phyloP scores from a whole-genome alignment of 345 rosid genomes.

The Rhodamnia argentea region DNA sequence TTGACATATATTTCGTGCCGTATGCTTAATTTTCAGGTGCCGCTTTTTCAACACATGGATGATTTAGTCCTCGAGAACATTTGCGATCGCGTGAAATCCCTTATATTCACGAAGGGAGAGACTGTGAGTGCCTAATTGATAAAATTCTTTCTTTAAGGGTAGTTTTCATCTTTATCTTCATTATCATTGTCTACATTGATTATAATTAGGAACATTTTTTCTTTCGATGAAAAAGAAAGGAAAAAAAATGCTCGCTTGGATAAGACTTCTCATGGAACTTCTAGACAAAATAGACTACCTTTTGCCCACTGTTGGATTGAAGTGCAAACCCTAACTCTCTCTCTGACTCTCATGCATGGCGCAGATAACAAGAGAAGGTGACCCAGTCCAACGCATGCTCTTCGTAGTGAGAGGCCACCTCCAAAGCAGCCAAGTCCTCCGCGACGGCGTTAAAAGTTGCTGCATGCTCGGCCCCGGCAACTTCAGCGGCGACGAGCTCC shows the following conservation, averaged over 20 bases:
- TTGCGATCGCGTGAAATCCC: slow-evolving; percentile 89
- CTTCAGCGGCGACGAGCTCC: slow-evolving; percentile 92
- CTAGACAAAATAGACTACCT: neutral
- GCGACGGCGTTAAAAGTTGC: slow-evolving; percentile 79
- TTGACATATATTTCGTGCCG: neutral
- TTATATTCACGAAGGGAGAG: slow-evolving; percentile 94
- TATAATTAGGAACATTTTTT: neutral
- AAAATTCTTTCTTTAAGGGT: neutral
- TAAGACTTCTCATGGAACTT: neutral
- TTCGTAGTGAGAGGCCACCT: slow-evolving; percentile 97
- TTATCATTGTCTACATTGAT: neutral
- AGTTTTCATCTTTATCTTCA: neutral
- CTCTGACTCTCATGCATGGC: neutral
- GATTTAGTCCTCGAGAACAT: slow-evolving; percentile 89
- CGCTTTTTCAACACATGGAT: slow-evolving; percentile 92
- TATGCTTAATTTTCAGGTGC: slow-evolving; percentile 42
- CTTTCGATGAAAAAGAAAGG: neutral
- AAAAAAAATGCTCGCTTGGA: neutral
- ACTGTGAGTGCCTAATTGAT: slow-evolving; percentile 32
- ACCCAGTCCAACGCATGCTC: slow-evolving; percentile 88
- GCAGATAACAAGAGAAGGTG: slow-evolving; percentile 88
- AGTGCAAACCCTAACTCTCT: neutral
- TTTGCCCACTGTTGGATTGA: neutral
- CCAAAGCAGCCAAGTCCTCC: slow-evolving; percentile 83
- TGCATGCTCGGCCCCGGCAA: slow-evolving; percentile 99